Base-by-base conservation (phyloP, 2,329 filamentous ascomycete genomes). In the Stagonosporopsis tanaceti region DNA sequence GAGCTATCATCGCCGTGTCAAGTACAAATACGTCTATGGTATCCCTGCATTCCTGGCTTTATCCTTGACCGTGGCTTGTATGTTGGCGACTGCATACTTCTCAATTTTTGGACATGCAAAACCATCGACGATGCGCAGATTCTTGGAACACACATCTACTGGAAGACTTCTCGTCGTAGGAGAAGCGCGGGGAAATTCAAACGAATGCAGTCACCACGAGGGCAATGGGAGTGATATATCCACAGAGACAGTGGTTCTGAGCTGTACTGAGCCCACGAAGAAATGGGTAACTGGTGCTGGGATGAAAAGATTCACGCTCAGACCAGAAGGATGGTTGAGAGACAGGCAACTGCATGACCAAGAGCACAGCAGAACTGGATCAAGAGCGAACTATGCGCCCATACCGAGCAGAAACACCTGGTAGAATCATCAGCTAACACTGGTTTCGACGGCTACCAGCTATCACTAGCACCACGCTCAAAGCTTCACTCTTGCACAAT, bases 1-100 rank as follows among this genome's bases (percentile, higher is more conserved):
- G 4, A 32, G 5, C 12, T 40, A 48, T 14, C 20, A 9, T 11
- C 35, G 46, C 2, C 35, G 35, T 11, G 17, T 40, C 35, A 48
- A 48, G 25, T 48, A 40, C 27, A 48, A 32, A 9, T 48, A 40
- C 25, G 35, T n/a, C 5, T 48, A 48, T 14, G 47, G 25, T 8
- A 34, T 41, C 9, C 37, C 37, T 9, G 17, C 37, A 6, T 40
- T 50, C 37, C 27, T 41, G 6, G 17, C 37, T 6, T 14, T 40
- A 17, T 17, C 7, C 5, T 50, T 50, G 27, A 50, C 37, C 4
- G 9, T 20, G 15, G 4, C 38, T 11, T 50, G 27, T 9, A 12
- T 27, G 14, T 14, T 50, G 3, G 37, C 27, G 8, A 41, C 35
- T 12, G 20, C 27, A 6, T 41, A 41, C 17, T 32, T 41, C 15